Base-by-base conservation (phyloP, 257 asterid species). In the Forsythia viridissima region DNA sequence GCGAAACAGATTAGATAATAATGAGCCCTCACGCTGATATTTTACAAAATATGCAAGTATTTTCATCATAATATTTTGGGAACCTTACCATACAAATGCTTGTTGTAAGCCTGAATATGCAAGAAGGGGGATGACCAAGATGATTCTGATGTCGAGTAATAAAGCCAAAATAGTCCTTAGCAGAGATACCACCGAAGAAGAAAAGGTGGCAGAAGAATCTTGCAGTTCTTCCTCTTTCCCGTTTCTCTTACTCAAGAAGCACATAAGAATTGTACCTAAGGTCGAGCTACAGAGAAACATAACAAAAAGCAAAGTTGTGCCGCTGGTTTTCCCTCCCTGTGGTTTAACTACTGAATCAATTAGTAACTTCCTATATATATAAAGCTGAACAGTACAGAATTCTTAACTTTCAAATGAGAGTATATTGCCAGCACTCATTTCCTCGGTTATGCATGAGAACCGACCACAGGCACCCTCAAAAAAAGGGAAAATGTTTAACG, bases 91-190 rank as follows among this genome's bases (percentile, higher is more conserved):
- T 74, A 95, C 97, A 84, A 96, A 96, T 51, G 99, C 97, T 85
- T 88, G 93, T 79, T 96, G 99, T 76, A 96, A 87, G 87, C 99
- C 99, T 8, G 99, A 93, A 80, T 93, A 96, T 21, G 94, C 97
- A 48, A 96, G 74, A 65, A 96, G 93, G 61, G 99, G 99, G 85
- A 96, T 91, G 84, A 92, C 70, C 86, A 96, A 89, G 76, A 92
- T 89, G 84, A 93, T 86, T 76, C 97, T 87, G 71, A 72, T 59
- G 83, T 93, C 95, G 10, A 86, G 87, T 34, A 96, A 84, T 79
- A 96, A 84, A 55, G 85, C 85, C 78, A 88, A 41, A 16, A 84
- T 82, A 68, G 97, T 82, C 83, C 83, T 91, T 76, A 85, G 73
- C 80, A 87, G 83, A 68, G 96, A 89, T 51, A 87, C 86, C 72